Percentiles rank a stretch among this genome's conserved stretches.
phyloP scores from a whole-genome alignment of 805 yeast species.

The Metschnikowia baotianmanensis region DNA sequence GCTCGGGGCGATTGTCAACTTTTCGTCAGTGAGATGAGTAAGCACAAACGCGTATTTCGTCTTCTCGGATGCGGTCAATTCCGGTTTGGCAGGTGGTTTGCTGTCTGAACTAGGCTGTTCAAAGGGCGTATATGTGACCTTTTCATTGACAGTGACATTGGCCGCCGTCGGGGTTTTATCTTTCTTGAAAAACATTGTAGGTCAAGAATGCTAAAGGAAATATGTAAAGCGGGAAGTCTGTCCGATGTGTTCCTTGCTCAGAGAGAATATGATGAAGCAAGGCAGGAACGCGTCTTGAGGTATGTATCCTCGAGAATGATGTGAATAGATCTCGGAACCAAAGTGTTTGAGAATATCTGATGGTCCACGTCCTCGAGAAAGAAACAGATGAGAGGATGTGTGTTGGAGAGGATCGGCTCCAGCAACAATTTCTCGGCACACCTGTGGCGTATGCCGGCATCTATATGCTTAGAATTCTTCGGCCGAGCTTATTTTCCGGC shows the following conservation, averaged over 20 bases:
- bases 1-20: constrained; percentile 46
- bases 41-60: constrained; percentile 62
- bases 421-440: not conserved
- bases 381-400: no score
- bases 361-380: no score
- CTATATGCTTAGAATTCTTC: not conserved
- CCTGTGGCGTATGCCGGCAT: not conserved
- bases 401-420: not conserved
- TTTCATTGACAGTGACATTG: constrained; percentile 15
- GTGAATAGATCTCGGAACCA: no score
- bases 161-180: constrained; percentile 11
- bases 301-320: no score
- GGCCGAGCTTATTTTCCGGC: no score
- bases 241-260: no score
- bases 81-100: constrained; percentile 47
- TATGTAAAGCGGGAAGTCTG: no score
- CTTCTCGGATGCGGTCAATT: constrained; percentile 53
- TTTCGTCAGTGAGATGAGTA: constrained; percentile 56
- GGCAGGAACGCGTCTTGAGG: no score
- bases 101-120: constrained; percentile 49
- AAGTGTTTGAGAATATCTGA: no score
- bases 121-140: constrained; percentile 47
- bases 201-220: no score
- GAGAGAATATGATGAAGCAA: no score
- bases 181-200: constrained; percentile 15